A percentile compares a stretch with the other conserved stretches of the same genome.
Evolutionary conservation across 345 rosid species (phyloP).

Genomic region (Lenwebbia sp.): DNA sequence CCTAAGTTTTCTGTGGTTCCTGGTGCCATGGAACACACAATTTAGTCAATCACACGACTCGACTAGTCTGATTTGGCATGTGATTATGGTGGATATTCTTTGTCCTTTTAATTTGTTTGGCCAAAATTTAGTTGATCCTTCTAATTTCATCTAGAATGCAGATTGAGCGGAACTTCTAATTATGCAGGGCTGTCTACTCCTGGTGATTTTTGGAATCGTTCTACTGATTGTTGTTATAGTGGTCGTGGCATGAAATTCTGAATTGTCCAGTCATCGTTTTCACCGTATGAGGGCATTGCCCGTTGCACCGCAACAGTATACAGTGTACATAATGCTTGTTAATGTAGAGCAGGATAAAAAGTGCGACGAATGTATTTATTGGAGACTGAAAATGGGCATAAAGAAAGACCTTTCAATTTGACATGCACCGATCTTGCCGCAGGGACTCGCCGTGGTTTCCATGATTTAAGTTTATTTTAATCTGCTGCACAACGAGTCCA

Average conservation of each 20-base stretch:
- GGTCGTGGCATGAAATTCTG: slow-evolving; percentile 28
- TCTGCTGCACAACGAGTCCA: not conserved
- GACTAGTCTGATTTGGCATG: not conserved
- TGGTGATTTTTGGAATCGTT: slow-evolving; percentile 79
- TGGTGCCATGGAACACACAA: not conserved
- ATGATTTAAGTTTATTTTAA: not conserved
- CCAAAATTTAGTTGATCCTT: not conserved
- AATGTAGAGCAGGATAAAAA: not conserved
- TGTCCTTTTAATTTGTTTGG: not conserved
- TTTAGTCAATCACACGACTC: not conserved
- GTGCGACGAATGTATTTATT: not conserved
- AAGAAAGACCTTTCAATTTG: not conserved
- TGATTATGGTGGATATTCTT: not conserved
- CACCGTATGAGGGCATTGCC: not conserved
- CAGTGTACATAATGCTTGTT: not conserved
- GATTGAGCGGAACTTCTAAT: not conserved
- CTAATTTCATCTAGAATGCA: not conserved
- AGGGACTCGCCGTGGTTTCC: not conserved
- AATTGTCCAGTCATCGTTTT: not conserved
- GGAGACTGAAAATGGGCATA: not conserved
- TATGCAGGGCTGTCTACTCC: slow-evolving; percentile 69
- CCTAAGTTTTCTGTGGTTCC: not conserved
- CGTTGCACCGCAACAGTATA: not conserved
- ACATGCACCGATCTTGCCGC: not conserved
- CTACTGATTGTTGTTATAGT: slow-evolving; percentile 72